Evolutionary conservation across 257 asterid species (phyloP), one percentile per base, ranked within the genome.

Genomic region (Plectranthus barbatus): DNA sequence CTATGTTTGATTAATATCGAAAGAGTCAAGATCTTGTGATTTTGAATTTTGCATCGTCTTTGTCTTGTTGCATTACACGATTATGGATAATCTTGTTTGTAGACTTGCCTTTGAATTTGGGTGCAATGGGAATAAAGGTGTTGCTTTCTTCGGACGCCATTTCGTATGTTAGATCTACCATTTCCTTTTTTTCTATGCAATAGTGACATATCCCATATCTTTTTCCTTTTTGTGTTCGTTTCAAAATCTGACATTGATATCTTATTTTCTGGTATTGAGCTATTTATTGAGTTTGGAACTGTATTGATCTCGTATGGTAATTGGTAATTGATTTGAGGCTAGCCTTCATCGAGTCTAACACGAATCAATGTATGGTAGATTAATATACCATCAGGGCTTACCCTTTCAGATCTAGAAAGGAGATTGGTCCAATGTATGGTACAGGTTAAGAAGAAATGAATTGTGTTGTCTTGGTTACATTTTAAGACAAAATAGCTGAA

Each of bases 21-120:
- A n/a, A n/a, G n/a, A n/a, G n/a, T n/a, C n/a, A 52, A 71, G 80
- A 78, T 75, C 74, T 68, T 8, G 29, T 24, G 6, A 53, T 24
- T 56, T 47, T 13, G 7, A 45, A 33, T 17, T 17, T 12, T 44
- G 36, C 10, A 14, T 24, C 50, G 7, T 63, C 2, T 54, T 24
- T 13, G 7, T 14, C 8, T 33, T 33, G n/a, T 49, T 48, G 24
- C 21, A 14, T 51, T 49, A 13, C 21, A n/a, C 14, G 51, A 56
- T 56, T 40, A 26, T 18, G 23, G n/a, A 18, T n/a, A 26, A 34
- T 17, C 13, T 52, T 51, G 56, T 23, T 14, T 47, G 15, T 39
- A 19, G 56, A 48, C 64, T 62, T 73, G 3, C 45, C 14, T 62
- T 62, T 56, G 64, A 68, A 55, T 68, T 60, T 70, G 40, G 63